These are phyloP conservation scores for Coemansia sp. DNA, from an alignment of 192 early-diverging fungal genomes.

Conservation along the genomic window DNA sequence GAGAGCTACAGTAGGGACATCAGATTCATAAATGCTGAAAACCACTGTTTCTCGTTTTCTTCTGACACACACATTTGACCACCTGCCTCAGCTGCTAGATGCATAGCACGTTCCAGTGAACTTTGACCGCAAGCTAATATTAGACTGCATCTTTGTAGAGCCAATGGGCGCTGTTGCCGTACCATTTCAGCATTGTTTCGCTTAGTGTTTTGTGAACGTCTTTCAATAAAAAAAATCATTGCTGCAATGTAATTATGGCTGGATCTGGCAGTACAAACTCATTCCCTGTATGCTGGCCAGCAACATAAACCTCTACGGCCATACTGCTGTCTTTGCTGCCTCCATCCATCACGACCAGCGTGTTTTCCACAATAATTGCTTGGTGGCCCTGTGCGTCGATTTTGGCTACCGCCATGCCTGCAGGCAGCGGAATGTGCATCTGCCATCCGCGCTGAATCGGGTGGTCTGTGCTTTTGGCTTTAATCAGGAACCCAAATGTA, in stretches of 20 bases:
- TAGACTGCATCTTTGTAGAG: no score
- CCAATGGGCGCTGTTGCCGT: no score
- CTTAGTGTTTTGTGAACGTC: no score
- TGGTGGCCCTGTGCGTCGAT: background rate
- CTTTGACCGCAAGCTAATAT: no score
- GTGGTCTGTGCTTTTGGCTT: background rate
- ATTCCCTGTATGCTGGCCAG: background rate
- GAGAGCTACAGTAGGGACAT: constrained; percentile 47
- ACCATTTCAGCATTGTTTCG: no score
- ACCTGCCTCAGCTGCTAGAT: background rate
- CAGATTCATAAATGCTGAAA: constrained; percentile 23
- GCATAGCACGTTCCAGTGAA: no score
- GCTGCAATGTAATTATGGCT: background rate
- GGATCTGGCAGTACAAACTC: constrained; percentile 6
- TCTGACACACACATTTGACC: constrained; percentile 21
- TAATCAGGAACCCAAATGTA: background rate
- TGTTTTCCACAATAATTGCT: background rate
- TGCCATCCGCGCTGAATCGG: constrained; percentile 4
- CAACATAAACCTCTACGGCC: background rate
- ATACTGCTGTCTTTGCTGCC: background rate
- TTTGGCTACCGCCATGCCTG: background rate
- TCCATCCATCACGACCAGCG: constrained; percentile 3
- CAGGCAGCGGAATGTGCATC: constrained; percentile 2
- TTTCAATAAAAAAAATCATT: no score
- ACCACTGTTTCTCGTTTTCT: constrained; percentile 15